phyloP scores from a whole-genome alignment of 768 basidiomycete genomes.

The Mycena rebaudengoi region DNA sequence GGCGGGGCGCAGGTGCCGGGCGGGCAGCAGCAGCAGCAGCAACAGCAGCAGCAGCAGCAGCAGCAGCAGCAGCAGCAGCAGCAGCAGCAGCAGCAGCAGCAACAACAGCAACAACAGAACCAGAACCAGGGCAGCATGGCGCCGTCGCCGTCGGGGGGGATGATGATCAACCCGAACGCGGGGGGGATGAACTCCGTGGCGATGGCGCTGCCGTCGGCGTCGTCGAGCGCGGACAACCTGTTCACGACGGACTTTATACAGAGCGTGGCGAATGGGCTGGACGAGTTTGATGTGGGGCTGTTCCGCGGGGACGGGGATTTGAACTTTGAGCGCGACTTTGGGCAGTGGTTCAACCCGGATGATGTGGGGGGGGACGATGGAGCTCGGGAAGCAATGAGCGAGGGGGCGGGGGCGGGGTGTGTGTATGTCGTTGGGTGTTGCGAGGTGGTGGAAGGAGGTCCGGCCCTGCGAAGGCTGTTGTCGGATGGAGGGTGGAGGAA shows the following conservation, averaged over 20 bases:
- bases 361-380: slow-evolving; percentile 44
- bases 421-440: too few relatives aligned
- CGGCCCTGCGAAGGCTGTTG: too few relatives aligned
- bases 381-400: slow-evolving; percentile 28
- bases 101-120: too few relatives aligned
- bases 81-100: slow-evolving; percentile 28
- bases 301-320: slow-evolving; percentile 59
- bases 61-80: slow-evolving; percentile 22
- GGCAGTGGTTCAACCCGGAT: slow-evolving; percentile 77
- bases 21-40: slow-evolving; percentile 27
- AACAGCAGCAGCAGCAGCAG: too few relatives aligned
- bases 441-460: too few relatives aligned
- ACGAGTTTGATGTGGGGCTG: slow-evolving; percentile 50
- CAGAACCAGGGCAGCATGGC: slow-evolving; percentile 31
- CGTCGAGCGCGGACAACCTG: slow-evolving; percentile 18
- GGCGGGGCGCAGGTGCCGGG: too few relatives aligned
- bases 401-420: background rate
- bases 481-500: too few relatives aligned
- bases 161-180: slow-evolving; percentile 32
- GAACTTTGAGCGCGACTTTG: slow-evolving; percentile 79
- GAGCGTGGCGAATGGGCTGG: slow-evolving; percentile 48
- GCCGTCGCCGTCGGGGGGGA: slow-evolving; percentile 38
- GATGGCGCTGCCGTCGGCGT: slow-evolving; percentile 18
- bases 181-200: slow-evolving; percentile 24
- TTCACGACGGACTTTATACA: slow-evolving; percentile 56